Evolutionary conservation across 2,329 filamentous ascomycete genomes (phyloP).

Genomic region (Pseudocercospora macadamiae): DNA sequence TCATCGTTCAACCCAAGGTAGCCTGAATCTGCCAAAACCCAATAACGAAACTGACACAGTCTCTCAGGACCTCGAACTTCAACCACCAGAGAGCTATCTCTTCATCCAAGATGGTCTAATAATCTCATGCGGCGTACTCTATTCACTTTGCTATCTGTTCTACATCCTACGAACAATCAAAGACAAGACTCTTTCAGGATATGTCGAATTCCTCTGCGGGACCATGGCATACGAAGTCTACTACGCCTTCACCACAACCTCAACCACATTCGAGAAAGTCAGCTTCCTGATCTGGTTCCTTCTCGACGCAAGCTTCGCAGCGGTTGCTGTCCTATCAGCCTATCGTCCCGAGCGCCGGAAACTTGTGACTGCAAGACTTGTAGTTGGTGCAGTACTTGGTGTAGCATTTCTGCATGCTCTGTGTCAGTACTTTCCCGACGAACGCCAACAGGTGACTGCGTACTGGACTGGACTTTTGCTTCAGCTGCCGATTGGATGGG

Average conservation of each 20-base stretch:
- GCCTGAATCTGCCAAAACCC: background rate
- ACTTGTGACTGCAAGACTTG: constrained; percentile 31
- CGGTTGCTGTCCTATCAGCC: constrained; percentile 38
- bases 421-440: constrained; percentile 40
- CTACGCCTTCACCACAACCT: constrained; percentile 43
- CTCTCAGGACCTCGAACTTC: constrained; percentile 45
- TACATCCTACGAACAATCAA: constrained; percentile 43
- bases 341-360: constrained; percentile 32
- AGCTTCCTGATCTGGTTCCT: constrained; percentile 45
- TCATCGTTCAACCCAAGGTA: constrained; percentile 52
- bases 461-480: constrained; percentile 45
- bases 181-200: constrained; percentile 41
- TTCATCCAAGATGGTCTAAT: constrained; percentile 47
- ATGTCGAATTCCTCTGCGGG: constrained; percentile 31
- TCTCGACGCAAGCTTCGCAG: constrained; percentile 42
- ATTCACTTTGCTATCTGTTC: constrained; percentile 47
- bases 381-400: constrained; percentile 35
- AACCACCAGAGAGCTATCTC: constrained; percentile 45
- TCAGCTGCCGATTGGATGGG: constrained; percentile 45
- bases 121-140: constrained; percentile 44
- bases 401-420: constrained; percentile 36
- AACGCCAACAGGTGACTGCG: constrained; percentile 45
- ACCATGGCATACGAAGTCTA: constrained; percentile 47
- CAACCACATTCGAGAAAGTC: constrained; percentile 38
- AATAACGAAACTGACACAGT: background rate